Percentiles rank a stretch among this genome's conserved stretches.
Evolutionary conservation across 306 rosid species (phyloP).

Genomic region (Phaseolus lunatus): DNA sequence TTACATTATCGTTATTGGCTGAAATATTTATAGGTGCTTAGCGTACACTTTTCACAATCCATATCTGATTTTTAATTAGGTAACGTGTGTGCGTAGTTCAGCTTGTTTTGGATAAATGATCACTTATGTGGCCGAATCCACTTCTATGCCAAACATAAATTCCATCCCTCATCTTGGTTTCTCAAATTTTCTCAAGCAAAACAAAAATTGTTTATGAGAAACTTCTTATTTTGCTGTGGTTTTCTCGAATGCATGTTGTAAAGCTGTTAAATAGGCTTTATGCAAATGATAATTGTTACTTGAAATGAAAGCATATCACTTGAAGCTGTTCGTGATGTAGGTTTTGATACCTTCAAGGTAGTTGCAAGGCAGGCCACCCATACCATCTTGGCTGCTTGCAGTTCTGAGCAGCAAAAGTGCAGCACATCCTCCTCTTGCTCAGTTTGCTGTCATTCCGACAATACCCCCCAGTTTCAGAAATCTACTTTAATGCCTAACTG

Average conservation of each 20-base stretch:
- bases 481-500: slow-evolving; percentile 61
- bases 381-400: slow-evolving; percentile 71
- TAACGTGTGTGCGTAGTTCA: neutral
- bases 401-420: slow-evolving; percentile 52
- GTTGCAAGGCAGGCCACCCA: slow-evolving; percentile 76
- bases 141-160: neutral
- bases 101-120: neutral
- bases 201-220: slow-evolving; percentile 9
- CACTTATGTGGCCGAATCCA: neutral
- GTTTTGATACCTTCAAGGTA: slow-evolving; percentile 60
- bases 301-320: slow-evolving; percentile 28
- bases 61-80: slow-evolving; percentile 1
- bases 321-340: slow-evolving; percentile 51
- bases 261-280: slow-evolving; percentile 22
- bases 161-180: neutral
- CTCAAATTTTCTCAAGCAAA: slow-evolving; percentile 20
- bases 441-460: slow-evolving; percentile 58
- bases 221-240: neutral
- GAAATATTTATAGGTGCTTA: slow-evolving; percentile 7
- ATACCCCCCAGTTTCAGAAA: slow-evolving; percentile 41
- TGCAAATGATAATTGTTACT: slow-evolving; percentile 23
- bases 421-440: slow-evolving; percentile 39
- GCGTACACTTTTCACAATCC: neutral
- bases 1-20: neutral
- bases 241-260: slow-evolving; percentile 9